Evolutionary conservation across 257 asterid species (phyloP).

Genomic region (Solanum chaucha): DNA sequence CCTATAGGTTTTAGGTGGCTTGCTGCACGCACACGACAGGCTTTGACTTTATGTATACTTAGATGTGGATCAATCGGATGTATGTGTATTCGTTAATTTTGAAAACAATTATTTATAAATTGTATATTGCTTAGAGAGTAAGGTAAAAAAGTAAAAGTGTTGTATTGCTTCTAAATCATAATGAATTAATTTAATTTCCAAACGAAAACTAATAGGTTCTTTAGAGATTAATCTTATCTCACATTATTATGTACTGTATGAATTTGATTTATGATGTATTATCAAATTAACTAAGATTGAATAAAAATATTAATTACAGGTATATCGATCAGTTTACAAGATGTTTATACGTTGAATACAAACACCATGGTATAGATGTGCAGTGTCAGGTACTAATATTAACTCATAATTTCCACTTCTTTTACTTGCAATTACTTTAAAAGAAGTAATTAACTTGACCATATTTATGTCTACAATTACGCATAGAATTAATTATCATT

Average conservation of each 20-base stretch:
- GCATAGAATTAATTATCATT: not conserved
- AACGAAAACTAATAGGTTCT: not conserved
- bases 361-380: constrained; percentile 42
- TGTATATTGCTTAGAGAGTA: not conserved
- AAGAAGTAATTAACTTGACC: not conserved
- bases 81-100: too few species aligned
- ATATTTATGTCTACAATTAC: not conserved
- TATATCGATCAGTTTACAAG: constrained; percentile 64
- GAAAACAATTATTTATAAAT: too few species aligned
- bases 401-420: not conserved
- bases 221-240: not conserved
- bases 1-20: not conserved
- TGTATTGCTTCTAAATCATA: not conserved
- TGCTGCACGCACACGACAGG: not conserved
- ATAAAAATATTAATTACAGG: constrained; percentile 25
- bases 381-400: constrained; percentile 59
- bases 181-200: not conserved
- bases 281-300: not conserved
- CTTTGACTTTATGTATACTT: not conserved
- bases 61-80: fast-evolving
- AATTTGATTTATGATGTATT: not conserved
- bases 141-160: not conserved
- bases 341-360: constrained; percentile 62
- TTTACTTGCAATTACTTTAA: not conserved
- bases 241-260: not conserved